phyloP scores from a whole-genome alignment of 73 alveolate genomes.

The Breviolum minutum region DNA sequence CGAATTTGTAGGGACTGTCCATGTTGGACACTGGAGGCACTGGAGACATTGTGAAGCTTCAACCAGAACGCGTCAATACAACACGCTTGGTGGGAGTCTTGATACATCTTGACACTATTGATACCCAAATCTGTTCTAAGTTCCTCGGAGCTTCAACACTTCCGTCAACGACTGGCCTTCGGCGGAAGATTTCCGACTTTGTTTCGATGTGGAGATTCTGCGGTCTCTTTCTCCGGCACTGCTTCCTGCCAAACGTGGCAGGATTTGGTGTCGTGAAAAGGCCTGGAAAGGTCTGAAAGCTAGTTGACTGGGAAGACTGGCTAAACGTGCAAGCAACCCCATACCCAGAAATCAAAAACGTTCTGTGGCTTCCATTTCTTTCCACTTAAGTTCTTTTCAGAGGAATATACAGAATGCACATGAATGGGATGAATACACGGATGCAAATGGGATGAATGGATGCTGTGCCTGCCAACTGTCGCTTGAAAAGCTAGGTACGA shows the following conservation, averaged over 20 bases:
- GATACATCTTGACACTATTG: background rate
- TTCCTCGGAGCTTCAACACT: background rate
- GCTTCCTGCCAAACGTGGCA: background rate
- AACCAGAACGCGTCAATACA: too few species aligned
- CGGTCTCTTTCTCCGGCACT: too few species aligned
- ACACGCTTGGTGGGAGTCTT: too few species aligned
- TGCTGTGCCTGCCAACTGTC: too few species aligned
- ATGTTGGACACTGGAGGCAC: background rate
- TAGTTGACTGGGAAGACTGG: too few species aligned
- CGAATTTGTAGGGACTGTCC: background rate
- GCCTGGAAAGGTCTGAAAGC: background rate
- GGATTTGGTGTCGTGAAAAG: background rate
- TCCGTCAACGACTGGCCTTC: background rate
- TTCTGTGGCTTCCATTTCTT: too few species aligned
- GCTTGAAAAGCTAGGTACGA: background rate
- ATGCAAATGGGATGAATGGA: too few species aligned
- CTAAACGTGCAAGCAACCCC: too few species aligned
- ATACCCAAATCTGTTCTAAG: background rate
- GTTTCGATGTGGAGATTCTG: background rate
- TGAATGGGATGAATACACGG: too few species aligned
- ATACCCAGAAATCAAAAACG: too few species aligned
- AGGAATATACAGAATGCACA: too few species aligned
- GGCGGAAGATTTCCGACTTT: conserved; percentile 29
- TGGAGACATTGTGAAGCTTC: background rate
- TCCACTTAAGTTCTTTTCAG: too few species aligned